Base-by-base conservation (phyloP, 1,284 basidiomycete genomes). In the Cystobasidium sp. region DNA sequence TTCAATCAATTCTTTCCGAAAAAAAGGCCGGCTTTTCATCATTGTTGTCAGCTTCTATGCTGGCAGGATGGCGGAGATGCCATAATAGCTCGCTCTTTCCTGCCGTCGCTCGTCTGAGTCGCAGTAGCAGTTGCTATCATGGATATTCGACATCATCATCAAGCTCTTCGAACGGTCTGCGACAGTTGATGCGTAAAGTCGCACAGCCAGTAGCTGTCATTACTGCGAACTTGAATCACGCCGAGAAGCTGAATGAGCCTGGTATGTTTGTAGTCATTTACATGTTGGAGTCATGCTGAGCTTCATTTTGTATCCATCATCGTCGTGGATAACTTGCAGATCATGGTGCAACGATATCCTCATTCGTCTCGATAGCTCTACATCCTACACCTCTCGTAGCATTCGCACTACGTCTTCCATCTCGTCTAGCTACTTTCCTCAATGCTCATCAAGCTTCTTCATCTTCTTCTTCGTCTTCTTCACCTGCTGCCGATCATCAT, bases 291-390 rank as follows among this genome's bases (percentile, higher is more conserved):
- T 16, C 24, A n/a, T 31, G 37, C 37, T 31, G 18, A 24, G 20
- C 49, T 31, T 20, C 18, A n/a, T 16, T 5, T 4, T 43, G 31
- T 16, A n/a, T 65, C n/a, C 14, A 14, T 20, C 37, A 24, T 16
- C 10, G 9, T n/a, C 41, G 18, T 68, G 18, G 22, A 3, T n/a
- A 16, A 18, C 16, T 61, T 31, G 70, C 72, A 70, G 83, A 82
- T 68, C 93, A 96, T 82, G 94, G 94, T 76, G 92, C 93, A 52
- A 96, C 94, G 0, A 85, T 97, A 52, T 95, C 94, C 6, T 95
- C 93, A 0, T 93, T 96, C 81, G 89, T 92, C 37, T 93, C 92
- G n/a, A 88, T 96, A 78, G 88, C 93, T 0, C 87, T 97, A 84
- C 88, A 92, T 78, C 94, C 94, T 1, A 84, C 89, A 78, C 93